phyloP scores from a whole-genome alignment of 75 land plant species.

The Larix kaempferi region DNA sequence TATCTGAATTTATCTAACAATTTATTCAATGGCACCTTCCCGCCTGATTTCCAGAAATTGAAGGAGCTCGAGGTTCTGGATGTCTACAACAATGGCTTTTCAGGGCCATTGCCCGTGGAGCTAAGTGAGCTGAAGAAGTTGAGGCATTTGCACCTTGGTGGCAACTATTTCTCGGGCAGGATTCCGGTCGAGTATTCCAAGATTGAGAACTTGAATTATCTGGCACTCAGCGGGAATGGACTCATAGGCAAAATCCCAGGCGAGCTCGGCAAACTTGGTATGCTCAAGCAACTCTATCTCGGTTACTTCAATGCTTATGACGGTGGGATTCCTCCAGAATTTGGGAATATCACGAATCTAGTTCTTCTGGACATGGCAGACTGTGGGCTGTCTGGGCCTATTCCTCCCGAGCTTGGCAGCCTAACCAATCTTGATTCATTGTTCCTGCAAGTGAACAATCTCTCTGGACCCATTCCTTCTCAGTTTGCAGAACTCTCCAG shows the following conservation, averaged over 20 bases:
- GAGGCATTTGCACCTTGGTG: slow-evolving; percentile 57
- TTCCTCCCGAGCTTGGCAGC: slow-evolving; percentile 56
- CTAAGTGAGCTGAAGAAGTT: slow-evolving; percentile 39
- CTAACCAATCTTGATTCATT: slow-evolving; percentile 48
- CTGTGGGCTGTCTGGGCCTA: slow-evolving; percentile 51
- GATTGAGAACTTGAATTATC: slow-evolving; percentile 25
- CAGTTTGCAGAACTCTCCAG: slow-evolving; percentile 38
- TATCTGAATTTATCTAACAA: slow-evolving; percentile 64
- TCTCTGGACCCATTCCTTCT: slow-evolving; percentile 47
- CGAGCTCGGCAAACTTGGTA: slow-evolving; percentile 53
- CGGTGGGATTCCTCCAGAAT: slow-evolving; percentile 57
- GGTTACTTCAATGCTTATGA: slow-evolving; percentile 64
- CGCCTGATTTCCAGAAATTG: slow-evolving; percentile 34
- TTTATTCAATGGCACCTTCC: slow-evolving; percentile 43
- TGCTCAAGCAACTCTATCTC: slow-evolving; percentile 44
- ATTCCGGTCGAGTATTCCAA: slow-evolving; percentile 58
- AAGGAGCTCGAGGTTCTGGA: slow-evolving; percentile 42
- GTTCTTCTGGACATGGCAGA: slow-evolving; percentile 53
- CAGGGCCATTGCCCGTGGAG: slow-evolving; percentile 52
- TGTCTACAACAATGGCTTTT: slow-evolving; percentile 63
- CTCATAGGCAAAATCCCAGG: slow-evolving; percentile 50
- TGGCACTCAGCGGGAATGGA: slow-evolving; percentile 57
- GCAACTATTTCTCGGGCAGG: slow-evolving; percentile 61
- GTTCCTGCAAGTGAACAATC: slow-evolving; percentile 49
- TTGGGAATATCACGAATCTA: slow-evolving; percentile 56